A percentile compares a stretch with the other conserved stretches of the same genome.
phyloP scores from a whole-genome alignment of 169 alveolate genomes.

The Plasmodium adleri region DNA sequence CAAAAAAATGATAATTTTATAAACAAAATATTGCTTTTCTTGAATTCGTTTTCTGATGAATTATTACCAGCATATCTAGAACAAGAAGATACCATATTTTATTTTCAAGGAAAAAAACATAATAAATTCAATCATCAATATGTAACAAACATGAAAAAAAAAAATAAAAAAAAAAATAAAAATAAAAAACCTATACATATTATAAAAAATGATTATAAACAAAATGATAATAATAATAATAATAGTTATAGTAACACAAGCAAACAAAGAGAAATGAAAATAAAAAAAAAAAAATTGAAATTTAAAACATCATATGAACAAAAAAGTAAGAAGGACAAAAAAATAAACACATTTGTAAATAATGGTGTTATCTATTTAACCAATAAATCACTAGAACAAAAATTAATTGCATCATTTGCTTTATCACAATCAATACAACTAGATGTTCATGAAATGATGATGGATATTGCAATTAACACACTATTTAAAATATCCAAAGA shows the following conservation, averaged over 20 bases:
- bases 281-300: background rate
- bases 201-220: background rate
- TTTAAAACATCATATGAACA: background rate
- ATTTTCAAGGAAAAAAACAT: background rate
- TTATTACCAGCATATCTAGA: conserved; percentile 60
- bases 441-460: conserved; percentile 79
- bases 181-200: background rate
- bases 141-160: background rate
- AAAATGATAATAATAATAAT: background rate
- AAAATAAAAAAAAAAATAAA: background rate
- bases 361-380: conserved; percentile 74
- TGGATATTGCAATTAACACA: conserved; percentile 80
- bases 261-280: background rate
- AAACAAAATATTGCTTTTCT: conserved; percentile 75
- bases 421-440: conserved; percentile 79
- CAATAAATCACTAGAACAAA: conserved; percentile 80
- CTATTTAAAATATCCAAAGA: conserved; percentile 77
- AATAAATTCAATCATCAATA: background rate
- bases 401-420: conserved; percentile 80
- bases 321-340: conserved; percentile 9
- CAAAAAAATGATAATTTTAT: conserved; percentile 58
- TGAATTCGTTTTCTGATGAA: conserved; percentile 73
- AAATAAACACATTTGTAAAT: conserved; percentile 44
- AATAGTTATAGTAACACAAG: background rate
- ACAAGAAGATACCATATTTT: conserved; percentile 70